Conservation (phyloP, 2,329 filamentous ascomycete genomes). For the Colletotrichum sp. region DNA sequence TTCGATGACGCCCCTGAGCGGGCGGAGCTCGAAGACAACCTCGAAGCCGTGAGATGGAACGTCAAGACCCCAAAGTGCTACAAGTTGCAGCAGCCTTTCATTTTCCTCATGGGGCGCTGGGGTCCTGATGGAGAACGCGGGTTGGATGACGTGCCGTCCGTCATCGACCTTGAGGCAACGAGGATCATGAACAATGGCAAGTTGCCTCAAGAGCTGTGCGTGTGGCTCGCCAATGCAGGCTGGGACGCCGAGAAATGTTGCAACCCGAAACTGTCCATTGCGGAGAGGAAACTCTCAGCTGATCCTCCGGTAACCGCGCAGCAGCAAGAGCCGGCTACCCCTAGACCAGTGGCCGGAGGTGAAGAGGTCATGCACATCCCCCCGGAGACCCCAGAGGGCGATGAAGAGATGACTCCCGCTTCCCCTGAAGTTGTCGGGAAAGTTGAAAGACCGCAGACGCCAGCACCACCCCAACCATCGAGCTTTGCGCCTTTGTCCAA, state of each 20-base stretch:
- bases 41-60: neutral
- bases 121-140: neutral
- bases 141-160: neutral
- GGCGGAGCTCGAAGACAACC: neutral
- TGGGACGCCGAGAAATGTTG: neutral
- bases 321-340: neutral
- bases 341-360: neutral
- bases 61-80: neutral
- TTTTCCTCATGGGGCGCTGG: neutral
- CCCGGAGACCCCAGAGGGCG: neutral
- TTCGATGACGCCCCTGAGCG: neutral
- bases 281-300: neutral
- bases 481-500: rapidly evolving
- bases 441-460: neutral
- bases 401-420: neutral
- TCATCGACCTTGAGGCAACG: neutral
- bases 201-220: neutral
- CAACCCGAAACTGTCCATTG: neutral
- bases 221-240: neutral
- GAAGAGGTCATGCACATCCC: neutral
- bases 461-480: neutral
- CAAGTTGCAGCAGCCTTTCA: neutral
- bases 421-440: neutral
- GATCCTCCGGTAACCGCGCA: neutral
- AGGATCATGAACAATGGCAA: neutral